Evolutionary conservation across 2,329 filamentous ascomycete genomes (phyloP), one percentile per base, ranked within the genome.

Genomic region (Trichophyton simii): DNA sequence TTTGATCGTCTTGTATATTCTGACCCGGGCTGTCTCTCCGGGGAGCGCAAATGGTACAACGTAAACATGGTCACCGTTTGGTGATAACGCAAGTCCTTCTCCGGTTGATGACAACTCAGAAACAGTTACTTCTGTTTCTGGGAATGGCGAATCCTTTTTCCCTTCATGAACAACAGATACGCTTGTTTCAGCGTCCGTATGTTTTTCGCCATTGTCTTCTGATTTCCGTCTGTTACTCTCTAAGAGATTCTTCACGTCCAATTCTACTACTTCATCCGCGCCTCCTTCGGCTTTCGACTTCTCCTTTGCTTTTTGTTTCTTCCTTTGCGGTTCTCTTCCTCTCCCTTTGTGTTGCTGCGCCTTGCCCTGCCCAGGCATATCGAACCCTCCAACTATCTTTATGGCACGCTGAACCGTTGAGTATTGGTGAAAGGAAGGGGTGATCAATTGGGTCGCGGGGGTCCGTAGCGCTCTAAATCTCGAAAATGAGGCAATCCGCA

Each of bases 1-100:
- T 18, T 73, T 75, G 55, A 87, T 77, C 71, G 95, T 89, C 59
- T 83, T 87, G 72, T 87, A 86, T 52, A 95, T 85, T 72, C 91
- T 95, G 64, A 88, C 87, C 62, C 82, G 84, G 63, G 89, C 86
- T 2, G 79, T 81, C 73, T 99, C 94, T 34, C 94, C 94, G 0
- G 94, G 91, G 1, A 92, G 82, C 22, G 87, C 83, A 71, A 96
- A 99, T 3, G 92, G 91, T 1, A 97, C 87, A 58, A 94, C 86
- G 70, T 91, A 96, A 72, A 96, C 75, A 76, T 87, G 80, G 61
- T 83, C 77, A n/a, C 78, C 79, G 63, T 83, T 81, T 31, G 83
- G 76, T n/a, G 83, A 82, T 62, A 89, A 78, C 3, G 88, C 94
- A 61, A 99, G 81, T 2, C 90, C 94, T 67, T 97, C 94, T 60